Base-by-base conservation (phyloP, 768 basidiomycete species). In the Agrocybe pediades region DNA sequence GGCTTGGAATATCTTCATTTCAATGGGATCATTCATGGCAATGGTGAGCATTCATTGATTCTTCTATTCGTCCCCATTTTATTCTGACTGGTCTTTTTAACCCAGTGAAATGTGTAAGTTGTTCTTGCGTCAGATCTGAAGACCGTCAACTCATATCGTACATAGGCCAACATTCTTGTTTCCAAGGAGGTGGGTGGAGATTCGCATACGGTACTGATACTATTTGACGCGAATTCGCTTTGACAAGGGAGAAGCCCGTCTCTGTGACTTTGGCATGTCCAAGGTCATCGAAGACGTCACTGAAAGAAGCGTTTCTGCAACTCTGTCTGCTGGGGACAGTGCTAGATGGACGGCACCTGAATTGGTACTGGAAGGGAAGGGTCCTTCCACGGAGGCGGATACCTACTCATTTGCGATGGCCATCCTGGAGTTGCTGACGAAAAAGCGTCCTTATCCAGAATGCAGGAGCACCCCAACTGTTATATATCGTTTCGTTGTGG, bases 221-320 rank as follows among this genome's bases (percentile, higher is more conserved):
- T n/a, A n/a, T n/a, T n/a, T n/a, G n/a, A 26, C 16, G 16, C 42
- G 56, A 20, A 36, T 15, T 11, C 13, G 13, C 33, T 13, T 53
- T 50, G 24, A 29, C 5, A 46, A 85, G 84, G 78, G 75, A 11
- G 70, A 79, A 56, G 78, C 84, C 21, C 72, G 79, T 26, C 80
- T 87, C 13, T 82, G 80, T 55, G 85, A 87, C 58, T 86, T 87
- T 62, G 84, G 84, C 40, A 79, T 86, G 70, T 80, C 85, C 16
- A 84, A 82, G 61, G 70, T 85, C 24, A 75, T 86, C 30, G 79
- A 80, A 53, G 82, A 84, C 40, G 74, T 85, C 24, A 79, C 82
- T 1, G 82, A 81, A 51, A 77, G 66, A 53, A 62, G 71, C 23
- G 73, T 74, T 27, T 76, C 79, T 23, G 62, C 69, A n/a, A 78